These are phyloP conservation scores for Ploettnerulaceae sp. DNA, from an alignment of 2,329 filamentous ascomycete genomes.

Conservation along the genomic window DNA sequence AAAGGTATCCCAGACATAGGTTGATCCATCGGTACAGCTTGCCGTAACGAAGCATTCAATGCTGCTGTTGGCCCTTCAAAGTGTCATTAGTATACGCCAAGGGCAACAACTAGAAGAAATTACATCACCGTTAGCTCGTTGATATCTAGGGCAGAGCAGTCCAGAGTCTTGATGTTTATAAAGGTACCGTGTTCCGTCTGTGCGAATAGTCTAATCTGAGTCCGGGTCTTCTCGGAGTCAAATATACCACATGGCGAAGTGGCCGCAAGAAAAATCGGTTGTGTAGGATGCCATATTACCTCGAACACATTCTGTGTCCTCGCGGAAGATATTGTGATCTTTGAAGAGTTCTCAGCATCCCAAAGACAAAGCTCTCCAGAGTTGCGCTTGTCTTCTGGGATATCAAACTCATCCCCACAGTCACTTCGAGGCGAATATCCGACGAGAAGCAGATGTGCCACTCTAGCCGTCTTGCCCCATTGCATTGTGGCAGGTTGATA, in stretches of 20 bases:
- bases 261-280: conserved; percentile 50
- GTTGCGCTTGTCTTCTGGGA: conserved; percentile 52
- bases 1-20: conserved; percentile 60
- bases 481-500: conserved; percentile 60
- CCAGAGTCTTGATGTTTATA: conserved; percentile 48
- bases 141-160: conserved; percentile 56
- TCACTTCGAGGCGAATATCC: conserved; percentile 58
- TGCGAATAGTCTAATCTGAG: conserved; percentile 54
- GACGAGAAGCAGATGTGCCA: conserved; percentile 51
- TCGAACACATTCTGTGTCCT: conserved; percentile 60
- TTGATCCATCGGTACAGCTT: conserved; percentile 55
- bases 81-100: conserved; percentile 25
- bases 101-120: conserved; percentile 8
- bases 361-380: conserved; percentile 58
- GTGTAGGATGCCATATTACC: conserved; percentile 55
- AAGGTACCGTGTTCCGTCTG: conserved; percentile 37
- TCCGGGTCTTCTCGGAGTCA: conserved; percentile 42
- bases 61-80: conserved; percentile 45
- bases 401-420: conserved; percentile 47
- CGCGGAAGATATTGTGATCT: conserved; percentile 46
- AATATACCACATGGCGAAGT: conserved; percentile 46
- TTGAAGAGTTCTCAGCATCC: conserved; percentile 41
- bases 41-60: conserved; percentile 52
- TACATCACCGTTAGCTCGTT: conserved; percentile 56
- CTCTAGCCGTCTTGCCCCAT: conserved; percentile 47